Evolutionary conservation across 202 grass and related monocot genomes (phyloP), one percentile per base, ranked within the genome.

Genomic region (Saccharum hybrid): DNA sequence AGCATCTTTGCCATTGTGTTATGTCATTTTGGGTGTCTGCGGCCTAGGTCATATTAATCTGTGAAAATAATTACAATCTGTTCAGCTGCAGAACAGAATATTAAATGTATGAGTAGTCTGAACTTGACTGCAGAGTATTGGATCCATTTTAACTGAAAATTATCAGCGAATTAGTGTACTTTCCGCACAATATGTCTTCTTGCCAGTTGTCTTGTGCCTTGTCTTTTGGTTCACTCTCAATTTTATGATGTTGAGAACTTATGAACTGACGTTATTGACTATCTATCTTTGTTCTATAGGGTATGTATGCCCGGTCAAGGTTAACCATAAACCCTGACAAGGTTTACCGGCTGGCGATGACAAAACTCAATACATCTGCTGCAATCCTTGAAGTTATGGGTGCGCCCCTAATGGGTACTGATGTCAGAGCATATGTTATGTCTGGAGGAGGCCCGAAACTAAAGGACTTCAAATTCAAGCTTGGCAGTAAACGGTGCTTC

Each of bases 321-420:
- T 80, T 98, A 28, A 87, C 91, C 63, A 90, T 98, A 88, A 96
- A 98, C 48, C 93, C 96, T 22, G 96, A 96, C 78, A 95, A 95
- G 77, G 88, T 98, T 68, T 98, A 98, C 48, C 87, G 93, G 81
- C 87, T 90, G 4, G 91, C 93, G 48, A 98, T 96, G 96, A 91
- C 89, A 74, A 94, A 94, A 78, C 89, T 98, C 64, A 98, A 98
- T 37, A 94, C 96, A 10, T 98, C 93, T 87, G 92, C 91, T 84
- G 91, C 89, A 72, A 87, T 92, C 81, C 91, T 98, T 43, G 93
- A 98, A 79, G 89, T 96, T 14, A 92, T 98, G 96, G 96, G 96
- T 73, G 93, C 96, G 61, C 96, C 96, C 57, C 81, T 98, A 83
- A 85, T 87, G 46, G 93, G 96, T 52, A 98, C 91, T 78, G 93